Base-by-base conservation (phyloP, 1,284 basidiomycete species). In the Cerrena zonata region DNA sequence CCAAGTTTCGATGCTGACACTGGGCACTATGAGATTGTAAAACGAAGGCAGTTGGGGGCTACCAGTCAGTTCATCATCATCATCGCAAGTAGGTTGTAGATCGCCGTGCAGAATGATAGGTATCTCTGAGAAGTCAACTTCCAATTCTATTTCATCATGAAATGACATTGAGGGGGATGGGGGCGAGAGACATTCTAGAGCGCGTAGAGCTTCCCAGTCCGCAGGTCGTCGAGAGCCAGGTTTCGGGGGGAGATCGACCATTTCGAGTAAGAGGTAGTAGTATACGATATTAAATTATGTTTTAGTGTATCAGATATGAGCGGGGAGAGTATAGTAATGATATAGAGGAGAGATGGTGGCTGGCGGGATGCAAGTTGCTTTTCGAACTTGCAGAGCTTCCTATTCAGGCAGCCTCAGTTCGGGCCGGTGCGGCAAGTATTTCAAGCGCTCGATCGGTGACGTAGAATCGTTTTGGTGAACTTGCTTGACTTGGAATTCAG, bases 61-160 rank as follows among this genome's bases (percentile, higher is more conserved):
- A 26, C 18, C 21, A 19, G 27, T 47, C 11, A 5, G 5, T 18
- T 24, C 18, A 15, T 42, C 43, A 10, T 40, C 18, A 48, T 39
- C 2, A 4, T 40, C 45, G 26, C 41, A 23, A 39, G 47, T 24
- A 23, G 45, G 22, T 30, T 53, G 49, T 21, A 59, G 45, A 5
- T 59, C 60, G 15, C 52, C 27, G 47, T 77, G 73, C 53, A 81
- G 65, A 46, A 82, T 63, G 39, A 84, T 71, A 5, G 80, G 80
- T 43, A 85, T 80, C 45, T 78, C 72, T 25, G 75, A 79, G 21
- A 73, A 75, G 48, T 75, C 78, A 53, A 65, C 71, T 4, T 70
- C n/a, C n/a, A n/a, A n/a, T n/a, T n/a, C n/a, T n/a, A n/a, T n/a
- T n/a, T 68, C 68, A n/a, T 75, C 62, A 42, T 63, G 72, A 47